A percentile compares a stretch with the other conserved stretches of the same genome.
phyloP scores from a whole-genome alignment of 768 basidiomycete species.

The Leucosporidium yakuticum region DNA sequence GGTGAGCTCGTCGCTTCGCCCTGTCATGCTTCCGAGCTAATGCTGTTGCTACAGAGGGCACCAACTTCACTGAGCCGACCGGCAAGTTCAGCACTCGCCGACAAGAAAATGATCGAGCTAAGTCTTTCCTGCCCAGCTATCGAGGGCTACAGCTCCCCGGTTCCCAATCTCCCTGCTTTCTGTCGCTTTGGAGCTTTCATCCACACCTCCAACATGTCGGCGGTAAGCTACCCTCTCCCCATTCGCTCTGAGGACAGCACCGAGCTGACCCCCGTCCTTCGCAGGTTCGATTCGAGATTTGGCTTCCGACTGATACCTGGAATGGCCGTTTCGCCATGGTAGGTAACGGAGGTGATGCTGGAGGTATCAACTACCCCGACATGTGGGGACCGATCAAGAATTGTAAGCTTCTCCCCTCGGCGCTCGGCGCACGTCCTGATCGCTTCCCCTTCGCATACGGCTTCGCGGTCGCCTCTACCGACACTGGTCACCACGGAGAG shows the following conservation, averaged over 20 bases:
- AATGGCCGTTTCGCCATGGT: conserved; percentile 20
- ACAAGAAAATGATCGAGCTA: background rate
- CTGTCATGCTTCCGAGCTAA: background rate
- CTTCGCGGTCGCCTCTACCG: conserved; percentile 23
- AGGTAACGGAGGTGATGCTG: conserved; percentile 31
- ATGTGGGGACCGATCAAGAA: conserved; percentile 24
- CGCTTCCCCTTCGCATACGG: background rate
- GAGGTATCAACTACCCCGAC: conserved; percentile 29
- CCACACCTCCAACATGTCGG: conserved; percentile 25
- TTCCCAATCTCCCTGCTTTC: conserved; percentile 25
- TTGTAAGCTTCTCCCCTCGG: conserved; percentile 1
- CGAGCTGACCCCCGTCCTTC: too few relatives aligned
- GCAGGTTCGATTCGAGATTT: conserved; percentile 36
- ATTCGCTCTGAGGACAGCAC: too few relatives aligned
- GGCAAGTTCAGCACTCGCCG: background rate
- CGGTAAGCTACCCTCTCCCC: conserved; percentile 1
- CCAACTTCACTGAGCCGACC: background rate
- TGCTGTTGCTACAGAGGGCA: background rate
- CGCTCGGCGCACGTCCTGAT: background rate
- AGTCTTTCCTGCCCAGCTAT: conserved; percentile 16
- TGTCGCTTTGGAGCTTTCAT: conserved; percentile 36
- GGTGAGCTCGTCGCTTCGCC: conserved; percentile 8
- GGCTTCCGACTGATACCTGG: conserved; percentile 30
- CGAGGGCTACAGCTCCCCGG: conserved; percentile 14
- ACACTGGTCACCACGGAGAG: conserved; percentile 19